Conservation (phyloP, 169 alveolate species). For the Nephromyces sp. region DNA sequence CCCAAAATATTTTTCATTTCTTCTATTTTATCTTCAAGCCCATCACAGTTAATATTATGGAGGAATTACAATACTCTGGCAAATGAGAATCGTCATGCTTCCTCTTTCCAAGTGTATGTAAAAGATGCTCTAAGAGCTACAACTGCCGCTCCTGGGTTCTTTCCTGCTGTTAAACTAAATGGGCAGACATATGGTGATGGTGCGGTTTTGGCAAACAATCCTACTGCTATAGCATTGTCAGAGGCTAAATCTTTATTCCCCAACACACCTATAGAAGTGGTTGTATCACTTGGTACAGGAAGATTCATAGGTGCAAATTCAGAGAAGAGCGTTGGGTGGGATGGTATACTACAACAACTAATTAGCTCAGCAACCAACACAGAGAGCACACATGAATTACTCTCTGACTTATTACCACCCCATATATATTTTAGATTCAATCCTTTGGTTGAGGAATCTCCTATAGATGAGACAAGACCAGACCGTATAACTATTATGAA, state of each 20-base stretch:
- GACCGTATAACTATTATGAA: conserved; percentile 37
- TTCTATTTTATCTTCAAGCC: conserved; percentile 49
- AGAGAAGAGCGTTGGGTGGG: conserved; percentile 46
- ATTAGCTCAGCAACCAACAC: conserved; percentile 53
- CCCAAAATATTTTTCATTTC: conserved; percentile 67
- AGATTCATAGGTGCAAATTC: conserved; percentile 19
- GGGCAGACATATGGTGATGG: conserved; percentile 64
- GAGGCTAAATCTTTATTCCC: conserved; percentile 63
- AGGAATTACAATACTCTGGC: conserved; percentile 49
- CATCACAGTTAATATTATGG: conserved; percentile 57
- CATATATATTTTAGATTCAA: conserved; percentile 50
- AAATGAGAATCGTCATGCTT: conserved; percentile 1
- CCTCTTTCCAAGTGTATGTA: conserved; percentile 42
- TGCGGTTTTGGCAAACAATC: conserved; percentile 70
- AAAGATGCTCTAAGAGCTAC: conserved; percentile 67
- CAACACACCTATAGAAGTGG: conserved; percentile 48
- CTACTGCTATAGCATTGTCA: conserved; percentile 57
- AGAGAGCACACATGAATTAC: conserved; percentile 45
- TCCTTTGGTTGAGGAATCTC: conserved; percentile 31
- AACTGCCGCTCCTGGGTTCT: conserved; percentile 74
- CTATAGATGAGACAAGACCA: conserved; percentile 50
- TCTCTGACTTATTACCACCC: conserved; percentile 36
- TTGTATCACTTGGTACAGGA: conserved; percentile 74
- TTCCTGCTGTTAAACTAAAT: conserved; percentile 53
- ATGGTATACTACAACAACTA: conserved; percentile 43